Evolutionary conservation across 2,329 filamentous ascomycete species (phyloP), one percentile per base, ranked within the genome.

Genomic region (Blumeria graminis): DNA sequence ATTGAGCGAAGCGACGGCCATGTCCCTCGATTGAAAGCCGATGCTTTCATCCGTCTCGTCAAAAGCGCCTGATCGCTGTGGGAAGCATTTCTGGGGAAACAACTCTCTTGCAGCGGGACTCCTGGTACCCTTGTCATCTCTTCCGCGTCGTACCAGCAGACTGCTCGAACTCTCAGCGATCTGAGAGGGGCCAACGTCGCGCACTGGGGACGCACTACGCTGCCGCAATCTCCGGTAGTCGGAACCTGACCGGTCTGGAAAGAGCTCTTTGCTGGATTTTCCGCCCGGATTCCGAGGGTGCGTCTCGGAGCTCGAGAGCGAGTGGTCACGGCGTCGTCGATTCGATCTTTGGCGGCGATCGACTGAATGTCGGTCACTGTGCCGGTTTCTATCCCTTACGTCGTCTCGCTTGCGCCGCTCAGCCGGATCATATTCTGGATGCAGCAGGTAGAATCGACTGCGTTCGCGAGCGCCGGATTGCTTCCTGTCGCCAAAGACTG

Each of bases 401-500:
- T 77, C 74, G 55, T 76, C 73, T 58, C 72, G 74, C 58, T 81
- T 76, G 60, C 80, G 72, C 55, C 78, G 77, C 69, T 86, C 87
- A 62, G 82, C 81, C 1, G 84, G 87, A 64, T 94, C 89, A 65
- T 88, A 80, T 63, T 94, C 86, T 0, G 90, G 90, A 63, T 96
- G 86, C 64, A 92, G 76, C 38, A 95, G 78, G 67, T 98, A 98
- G 71, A 93, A 96, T 11, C 86, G 78, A 69, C 90, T 96, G 59
- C 84, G 77, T 55, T 83, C 76, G 10, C 86, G 78, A 1, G 92
- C 90, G 43, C 86, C 82, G 46, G 73, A 77, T 63, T 80, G 77
- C 69, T 98, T 98, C 66, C 76, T 82, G 69, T 98, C 92, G 22
- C 78, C 75, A 32, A 75, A 72, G 6, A 88, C 76, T 0, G 89